Percentiles rank a stretch among this genome's conserved stretches.
Conservation (phyloP, 768 basidiomycete species). For the Lentinus brumalis region DNA sequence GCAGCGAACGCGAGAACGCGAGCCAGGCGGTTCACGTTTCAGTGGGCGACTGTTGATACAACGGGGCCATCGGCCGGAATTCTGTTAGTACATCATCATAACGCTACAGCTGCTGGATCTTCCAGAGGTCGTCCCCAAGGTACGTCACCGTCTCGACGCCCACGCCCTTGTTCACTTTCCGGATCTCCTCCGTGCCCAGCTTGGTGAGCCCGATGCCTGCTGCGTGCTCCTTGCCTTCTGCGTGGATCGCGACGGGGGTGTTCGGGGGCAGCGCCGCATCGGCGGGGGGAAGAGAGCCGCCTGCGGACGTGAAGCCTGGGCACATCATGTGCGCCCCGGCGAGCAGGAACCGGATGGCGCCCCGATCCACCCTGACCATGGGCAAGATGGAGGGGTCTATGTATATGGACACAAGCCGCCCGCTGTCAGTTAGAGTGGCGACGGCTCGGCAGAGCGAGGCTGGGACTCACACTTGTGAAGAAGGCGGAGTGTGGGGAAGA, state of each 20-base stretch:
- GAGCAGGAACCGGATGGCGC: slow-evolving; percentile 96
- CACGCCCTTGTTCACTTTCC: slow-evolving; percentile 84
- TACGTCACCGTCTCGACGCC: slow-evolving; percentile 74
- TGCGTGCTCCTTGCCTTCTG: slow-evolving; percentile 95
- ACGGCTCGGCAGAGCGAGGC: not conserved
- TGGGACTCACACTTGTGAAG: slow-evolving; percentile 83
- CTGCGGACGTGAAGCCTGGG: slow-evolving; percentile 91
- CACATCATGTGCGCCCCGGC: slow-evolving; percentile 97
- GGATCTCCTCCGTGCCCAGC: slow-evolving; percentile 87
- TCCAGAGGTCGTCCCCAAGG: slow-evolving; percentile 90
- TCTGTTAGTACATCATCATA: slow-evolving; percentile 11
- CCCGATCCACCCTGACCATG: slow-evolving; percentile 88
- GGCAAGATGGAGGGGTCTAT: slow-evolving; percentile 91
- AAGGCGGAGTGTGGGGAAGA: slow-evolving; percentile 85
- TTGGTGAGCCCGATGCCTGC: slow-evolving; percentile 85
- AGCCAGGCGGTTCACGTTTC: not conserved
- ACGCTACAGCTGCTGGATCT: slow-evolving; percentile 54
- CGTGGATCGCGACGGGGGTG: slow-evolving; percentile 85
- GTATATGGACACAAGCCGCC: slow-evolving; percentile 3
- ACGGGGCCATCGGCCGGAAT: not conserved
- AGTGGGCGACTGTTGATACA: not conserved
- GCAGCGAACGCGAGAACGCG: not conserved
- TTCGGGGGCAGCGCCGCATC: slow-evolving; percentile 67
- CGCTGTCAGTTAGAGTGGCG: slow-evolving; percentile 1
- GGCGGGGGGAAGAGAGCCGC: slow-evolving; percentile 82